These are phyloP conservation scores for Phytophthora cactorum DNA, from an alignment of 352 stramenopile species.

Conservation along the genomic window DNA sequence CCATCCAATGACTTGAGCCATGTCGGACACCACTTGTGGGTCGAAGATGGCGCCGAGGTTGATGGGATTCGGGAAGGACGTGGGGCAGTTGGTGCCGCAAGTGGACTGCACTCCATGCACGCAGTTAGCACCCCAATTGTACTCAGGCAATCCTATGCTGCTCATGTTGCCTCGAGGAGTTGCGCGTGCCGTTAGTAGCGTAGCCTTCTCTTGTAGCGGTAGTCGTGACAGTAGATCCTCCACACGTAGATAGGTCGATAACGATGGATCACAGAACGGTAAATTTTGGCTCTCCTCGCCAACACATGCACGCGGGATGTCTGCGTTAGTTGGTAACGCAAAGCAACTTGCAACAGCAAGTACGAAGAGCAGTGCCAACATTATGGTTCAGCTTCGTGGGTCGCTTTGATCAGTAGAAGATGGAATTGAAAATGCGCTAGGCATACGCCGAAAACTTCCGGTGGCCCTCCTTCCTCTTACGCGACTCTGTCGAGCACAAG, in stretches of 20 bases:
- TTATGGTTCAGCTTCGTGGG: background rate
- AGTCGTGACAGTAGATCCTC: constrained; percentile 74
- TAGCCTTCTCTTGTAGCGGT: constrained; percentile 66
- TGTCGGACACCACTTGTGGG: constrained; percentile 61
- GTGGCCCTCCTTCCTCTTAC: background rate
- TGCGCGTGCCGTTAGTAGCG: constrained; percentile 64
- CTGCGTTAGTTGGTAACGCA: background rate
- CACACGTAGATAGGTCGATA: constrained; percentile 60
- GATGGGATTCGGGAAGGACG: constrained; percentile 90
- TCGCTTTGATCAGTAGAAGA: background rate
- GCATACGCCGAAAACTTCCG: background rate
- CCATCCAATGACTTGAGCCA: constrained; percentile 88
- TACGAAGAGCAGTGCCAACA: constrained; percentile 3
- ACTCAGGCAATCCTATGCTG: constrained; percentile 81
- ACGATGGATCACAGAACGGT: constrained; percentile 46
- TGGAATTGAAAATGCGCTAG: background rate
- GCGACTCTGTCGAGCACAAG: background rate
- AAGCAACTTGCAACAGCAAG: constrained; percentile 10
- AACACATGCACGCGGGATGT: constrained; percentile 60
- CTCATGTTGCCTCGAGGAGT: constrained; percentile 72
- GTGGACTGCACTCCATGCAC: constrained; percentile 92
- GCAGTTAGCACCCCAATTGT: constrained; percentile 94
- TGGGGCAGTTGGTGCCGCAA: constrained; percentile 73
- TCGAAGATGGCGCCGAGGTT: constrained; percentile 92
- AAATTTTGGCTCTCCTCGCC: constrained; percentile 31